phyloP scores from a whole-genome alignment of 2,329 filamentous ascomycete species.

The Colletotrichum tofieldiae region DNA sequence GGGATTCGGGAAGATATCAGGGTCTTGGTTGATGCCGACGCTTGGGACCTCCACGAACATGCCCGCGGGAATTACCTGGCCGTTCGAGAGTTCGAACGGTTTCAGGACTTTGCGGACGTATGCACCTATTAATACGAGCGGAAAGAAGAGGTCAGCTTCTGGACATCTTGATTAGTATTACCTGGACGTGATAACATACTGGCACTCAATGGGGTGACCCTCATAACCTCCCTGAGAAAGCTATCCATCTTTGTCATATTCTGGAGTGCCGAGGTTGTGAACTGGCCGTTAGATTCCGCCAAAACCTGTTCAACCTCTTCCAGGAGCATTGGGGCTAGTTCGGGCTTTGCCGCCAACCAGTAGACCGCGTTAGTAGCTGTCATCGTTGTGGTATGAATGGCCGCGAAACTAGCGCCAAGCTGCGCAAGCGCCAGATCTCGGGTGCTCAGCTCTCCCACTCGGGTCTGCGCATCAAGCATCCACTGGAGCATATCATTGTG shows the following conservation, averaged over 20 bases:
- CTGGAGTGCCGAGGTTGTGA: slow-evolving; percentile 53
- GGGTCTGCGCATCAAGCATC: slow-evolving; percentile 57
- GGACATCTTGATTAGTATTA: neutral
- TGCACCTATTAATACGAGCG: neutral
- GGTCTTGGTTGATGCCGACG: slow-evolving; percentile 55
- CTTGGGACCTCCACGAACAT: slow-evolving; percentile 59
- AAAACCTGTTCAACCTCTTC: slow-evolving; percentile 63
- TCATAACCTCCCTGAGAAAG: slow-evolving; percentile 54
- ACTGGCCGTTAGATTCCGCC: slow-evolving; percentile 51
- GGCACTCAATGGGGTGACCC: slow-evolving; percentile 61
- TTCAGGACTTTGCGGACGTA: slow-evolving; percentile 58
- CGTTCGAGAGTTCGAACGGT: slow-evolving; percentile 67
- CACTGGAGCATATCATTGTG: slow-evolving; percentile 58
- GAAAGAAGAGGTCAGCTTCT: neutral
- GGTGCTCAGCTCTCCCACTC: slow-evolving; percentile 51
- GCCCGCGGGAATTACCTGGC: slow-evolving; percentile 63
- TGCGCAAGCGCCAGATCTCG: slow-evolving; percentile 58
- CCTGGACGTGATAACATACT: neutral
- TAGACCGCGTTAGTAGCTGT: slow-evolving; percentile 60
- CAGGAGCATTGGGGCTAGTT: slow-evolving; percentile 65
- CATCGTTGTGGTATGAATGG: slow-evolving; percentile 67
- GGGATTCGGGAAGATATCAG: slow-evolving; percentile 54
- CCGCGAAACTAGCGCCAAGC: slow-evolving; percentile 62
- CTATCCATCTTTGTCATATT: slow-evolving; percentile 58
- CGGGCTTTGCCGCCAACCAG: slow-evolving; percentile 65